These are phyloP conservation scores for Starmera caribaea DNA, from an alignment of 805 yeast genomes.

Conservation along the genomic window DNA sequence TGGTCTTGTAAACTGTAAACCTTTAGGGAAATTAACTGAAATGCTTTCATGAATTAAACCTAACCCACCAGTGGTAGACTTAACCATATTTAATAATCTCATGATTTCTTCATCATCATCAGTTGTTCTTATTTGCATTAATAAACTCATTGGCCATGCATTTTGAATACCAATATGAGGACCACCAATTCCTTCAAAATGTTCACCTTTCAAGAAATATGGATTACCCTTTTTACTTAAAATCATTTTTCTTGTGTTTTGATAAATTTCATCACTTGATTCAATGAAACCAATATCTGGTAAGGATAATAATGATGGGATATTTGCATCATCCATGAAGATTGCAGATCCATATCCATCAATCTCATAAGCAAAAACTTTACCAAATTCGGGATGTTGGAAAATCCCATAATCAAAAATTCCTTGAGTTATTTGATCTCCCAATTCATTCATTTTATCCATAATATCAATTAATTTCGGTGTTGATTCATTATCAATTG, in stretches of 20 bases:
- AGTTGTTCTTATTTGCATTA: conserved; percentile 65
- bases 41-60: conserved; percentile 85
- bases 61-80: conserved; percentile 56
- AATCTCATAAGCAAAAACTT: conserved; percentile 79
- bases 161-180: conserved; percentile 76
- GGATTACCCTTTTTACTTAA: conserved; percentile 67
- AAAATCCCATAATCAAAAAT: conserved; percentile 55
- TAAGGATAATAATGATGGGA: conserved; percentile 71
- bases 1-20: conserved; percentile 55
- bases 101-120: conserved; percentile 62
- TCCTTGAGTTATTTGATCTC: conserved; percentile 39
- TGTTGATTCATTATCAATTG: conserved; percentile 15
- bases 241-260: conserved; percentile 72
- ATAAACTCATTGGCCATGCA: conserved; percentile 91
- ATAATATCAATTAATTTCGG: conserved; percentile 19
- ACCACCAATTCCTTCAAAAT: conserved; percentile 77
- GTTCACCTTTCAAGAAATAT: conserved; percentile 52
- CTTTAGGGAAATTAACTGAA: conserved; percentile 44
- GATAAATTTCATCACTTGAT: conserved; percentile 47
- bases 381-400: conserved; percentile 61
- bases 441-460: conserved; percentile 24
- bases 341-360: conserved; percentile 74
- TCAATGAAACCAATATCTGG: conserved; percentile 68
- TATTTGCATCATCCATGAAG: conserved; percentile 86
- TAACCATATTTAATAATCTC: conserved; percentile 36